Evolutionary conservation across 148 eudicot genomes (phyloP).

Genomic region (Rhododendron mucronatum): DNA sequence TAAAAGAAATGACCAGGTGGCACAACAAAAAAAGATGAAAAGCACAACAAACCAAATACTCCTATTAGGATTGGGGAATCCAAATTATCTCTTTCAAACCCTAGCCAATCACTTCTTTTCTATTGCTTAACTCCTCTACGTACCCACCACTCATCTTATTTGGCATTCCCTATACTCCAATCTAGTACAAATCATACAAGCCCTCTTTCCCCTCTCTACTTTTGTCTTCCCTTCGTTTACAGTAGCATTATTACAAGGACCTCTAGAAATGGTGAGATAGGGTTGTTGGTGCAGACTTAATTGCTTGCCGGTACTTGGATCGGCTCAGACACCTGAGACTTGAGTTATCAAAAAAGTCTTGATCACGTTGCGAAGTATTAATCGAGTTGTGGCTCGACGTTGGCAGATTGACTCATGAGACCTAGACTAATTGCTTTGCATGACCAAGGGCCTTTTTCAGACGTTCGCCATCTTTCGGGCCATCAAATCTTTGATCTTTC

Average conservation of each 20-base stretch:
- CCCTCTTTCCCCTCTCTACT: neutral
- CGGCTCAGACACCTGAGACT: neutral
- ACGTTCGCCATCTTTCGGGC: neutral
- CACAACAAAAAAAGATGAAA: neutral
- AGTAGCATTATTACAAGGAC: neutral
- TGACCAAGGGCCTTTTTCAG: neutral
- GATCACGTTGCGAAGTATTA: neutral
- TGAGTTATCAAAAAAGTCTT: neutral
- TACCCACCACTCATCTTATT: neutral
- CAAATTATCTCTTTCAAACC: neutral
- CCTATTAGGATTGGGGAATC: neutral
- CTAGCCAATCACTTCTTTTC: neutral
- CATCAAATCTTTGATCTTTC: neutral
- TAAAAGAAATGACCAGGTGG: neutral
- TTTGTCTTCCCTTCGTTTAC: neutral
- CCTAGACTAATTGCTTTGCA: neutral
- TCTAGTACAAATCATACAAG: neutral
- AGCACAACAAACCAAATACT: neutral
- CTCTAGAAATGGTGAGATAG: neutral
- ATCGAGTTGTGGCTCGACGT: neutral
- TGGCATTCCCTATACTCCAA: neutral
- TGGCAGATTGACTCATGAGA: neutral
- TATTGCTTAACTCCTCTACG: neutral
- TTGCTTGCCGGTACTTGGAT: neutral
- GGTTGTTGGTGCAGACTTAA: neutral